Base-by-base conservation (phyloP, 306 rosid genomes). In the Cucurbita moschata region DNA sequence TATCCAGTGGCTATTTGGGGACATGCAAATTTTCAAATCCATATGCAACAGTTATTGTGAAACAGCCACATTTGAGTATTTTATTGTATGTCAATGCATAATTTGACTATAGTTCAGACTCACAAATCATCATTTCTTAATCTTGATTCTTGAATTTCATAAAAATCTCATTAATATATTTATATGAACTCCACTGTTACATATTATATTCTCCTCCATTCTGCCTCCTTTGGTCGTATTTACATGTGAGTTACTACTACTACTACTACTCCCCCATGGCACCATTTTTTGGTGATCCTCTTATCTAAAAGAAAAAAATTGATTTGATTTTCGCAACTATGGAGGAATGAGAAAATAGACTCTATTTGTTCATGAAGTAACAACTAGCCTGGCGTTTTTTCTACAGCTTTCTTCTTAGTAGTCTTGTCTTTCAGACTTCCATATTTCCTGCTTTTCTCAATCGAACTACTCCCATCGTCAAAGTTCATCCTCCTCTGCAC, bases 401-500 rank as follows among this genome's bases (percentile, higher is more conserved):
- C 83, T 65, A 21, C 52, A 11, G 37, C 37, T 47, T 73, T 85
- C 81, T 81, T 79, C 79, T 71, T 79, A 71, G 46, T 75, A 1
- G 83, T 77, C 35, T 30, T 30, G 35, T 30, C 35, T 30, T 30
- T 30, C 35, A 30, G 35, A 30, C 35, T 30, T 71, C 77, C 62
- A 7, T 78, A 77, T 71, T 64, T 75, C 55, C 21, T 38, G 50
- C 50, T 77, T 77, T 82, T 74, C 75, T 72, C 84, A 72, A 76
- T 74, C 16, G 57, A 43, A 51, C 56, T 60, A 59, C 74, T 50
- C 71, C 30, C 26, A 3, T 56, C 53, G 21, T 64, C 79, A 59
- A 35, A 43, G 56, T 80, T 74, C 13, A 78, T 77, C 76, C 78
- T 90, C 42, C 71, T 78, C 98, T 88, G 88, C 85, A 84, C 72